These are phyloP conservation scores for Melanomma pulvis-pyrius DNA, from an alignment of 495 filamentous ascomycete species.

Conservation along the genomic window DNA sequence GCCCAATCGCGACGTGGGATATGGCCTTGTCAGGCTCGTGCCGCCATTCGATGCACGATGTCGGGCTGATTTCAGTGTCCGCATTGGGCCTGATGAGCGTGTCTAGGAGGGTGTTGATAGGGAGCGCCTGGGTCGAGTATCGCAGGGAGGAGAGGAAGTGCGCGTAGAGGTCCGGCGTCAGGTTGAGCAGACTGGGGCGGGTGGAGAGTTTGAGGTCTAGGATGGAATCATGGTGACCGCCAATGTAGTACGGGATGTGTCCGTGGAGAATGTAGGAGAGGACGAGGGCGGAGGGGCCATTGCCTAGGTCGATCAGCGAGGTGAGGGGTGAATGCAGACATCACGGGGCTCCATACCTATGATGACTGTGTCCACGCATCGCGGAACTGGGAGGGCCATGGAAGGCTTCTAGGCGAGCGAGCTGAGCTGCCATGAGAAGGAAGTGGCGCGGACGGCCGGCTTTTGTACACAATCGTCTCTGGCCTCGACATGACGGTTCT, in stretches of 20 bases:
- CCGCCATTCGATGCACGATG: conserved; percentile 61
- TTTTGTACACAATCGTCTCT: conserved; percentile 9
- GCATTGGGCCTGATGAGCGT: conserved; percentile 67
- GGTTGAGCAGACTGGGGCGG: conserved; percentile 50
- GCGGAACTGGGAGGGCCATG: conserved; percentile 37
- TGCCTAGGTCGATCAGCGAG: conserved; percentile 48
- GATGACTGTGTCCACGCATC: conserved; percentile 46
- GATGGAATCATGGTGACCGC: conserved; percentile 63
- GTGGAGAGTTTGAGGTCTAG: conserved; percentile 59
- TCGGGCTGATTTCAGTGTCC: conserved; percentile 58
- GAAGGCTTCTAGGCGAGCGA: conserved; percentile 20
- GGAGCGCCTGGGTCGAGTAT: conserved; percentile 68
- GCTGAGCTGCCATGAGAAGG: conserved; percentile 32
- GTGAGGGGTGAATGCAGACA: background rate
- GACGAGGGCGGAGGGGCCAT: conserved; percentile 68
- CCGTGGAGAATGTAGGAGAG: conserved; percentile 71
- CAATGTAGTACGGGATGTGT: conserved; percentile 62
- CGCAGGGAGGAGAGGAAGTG: conserved; percentile 66
- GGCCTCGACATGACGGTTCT: conserved; percentile 20
- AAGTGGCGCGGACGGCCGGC: background rate
- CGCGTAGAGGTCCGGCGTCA: conserved; percentile 53
- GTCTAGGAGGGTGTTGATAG: conserved; percentile 66
- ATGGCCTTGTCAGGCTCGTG: conserved; percentile 56
- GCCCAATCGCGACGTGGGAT: conserved; percentile 61
- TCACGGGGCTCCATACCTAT: conserved; percentile 38